Percentiles rank a stretch among this genome's conserved stretches.
Evolutionary conservation across 768 basidiomycete genomes (phyloP).

Genomic region (Amanita rimosa): DNA sequence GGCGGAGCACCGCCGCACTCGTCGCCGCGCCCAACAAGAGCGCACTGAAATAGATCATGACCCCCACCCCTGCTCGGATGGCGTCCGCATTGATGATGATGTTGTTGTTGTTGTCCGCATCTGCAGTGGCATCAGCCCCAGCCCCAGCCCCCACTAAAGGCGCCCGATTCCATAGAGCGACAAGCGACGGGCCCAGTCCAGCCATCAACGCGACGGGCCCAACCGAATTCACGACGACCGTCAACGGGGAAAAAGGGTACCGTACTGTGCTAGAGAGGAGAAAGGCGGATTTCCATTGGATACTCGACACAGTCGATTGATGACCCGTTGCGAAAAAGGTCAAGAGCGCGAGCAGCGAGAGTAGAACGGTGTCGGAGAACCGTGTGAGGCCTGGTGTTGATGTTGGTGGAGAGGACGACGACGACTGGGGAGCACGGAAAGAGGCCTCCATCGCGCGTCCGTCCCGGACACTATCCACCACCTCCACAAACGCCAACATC

Average conservation of each 20-base stretch:
- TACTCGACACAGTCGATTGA: conserved; percentile 75
- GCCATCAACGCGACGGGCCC: conserved; percentile 57
- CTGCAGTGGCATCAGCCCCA: no score
- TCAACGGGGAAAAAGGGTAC: conserved; percentile 65
- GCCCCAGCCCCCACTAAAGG: conserved; percentile 28
- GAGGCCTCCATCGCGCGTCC: conserved; percentile 36
- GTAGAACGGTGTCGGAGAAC: conserved; percentile 60
- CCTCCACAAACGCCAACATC: conserved; percentile 67
- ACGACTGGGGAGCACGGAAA: no score
- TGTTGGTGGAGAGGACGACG: conserved; percentile 11
- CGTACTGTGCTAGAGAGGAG: conserved; percentile 56
- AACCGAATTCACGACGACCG: conserved; percentile 68
- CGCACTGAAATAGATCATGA: conserved; percentile 59
- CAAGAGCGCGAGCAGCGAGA: conserved; percentile 69
- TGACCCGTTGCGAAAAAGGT: conserved; percentile 87
- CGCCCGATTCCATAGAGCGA: conserved; percentile 76
- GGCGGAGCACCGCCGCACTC: conserved; percentile 61
- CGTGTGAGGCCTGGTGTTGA: conserved; percentile 12
- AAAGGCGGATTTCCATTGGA: conserved; percentile 96
- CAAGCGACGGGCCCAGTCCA: conserved; percentile 51
- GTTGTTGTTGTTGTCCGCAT: no score
- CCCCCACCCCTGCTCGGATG: conserved; percentile 44
- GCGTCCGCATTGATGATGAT: conserved; percentile 25
- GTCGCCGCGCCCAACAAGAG: conserved; percentile 61
- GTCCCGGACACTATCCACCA: conserved; percentile 75